A percentile compares a stretch with the other conserved stretches of the same genome.
phyloP scores from a whole-genome alignment of 2,329 filamentous ascomycete genomes.

The Aureobasidium sp. region DNA sequence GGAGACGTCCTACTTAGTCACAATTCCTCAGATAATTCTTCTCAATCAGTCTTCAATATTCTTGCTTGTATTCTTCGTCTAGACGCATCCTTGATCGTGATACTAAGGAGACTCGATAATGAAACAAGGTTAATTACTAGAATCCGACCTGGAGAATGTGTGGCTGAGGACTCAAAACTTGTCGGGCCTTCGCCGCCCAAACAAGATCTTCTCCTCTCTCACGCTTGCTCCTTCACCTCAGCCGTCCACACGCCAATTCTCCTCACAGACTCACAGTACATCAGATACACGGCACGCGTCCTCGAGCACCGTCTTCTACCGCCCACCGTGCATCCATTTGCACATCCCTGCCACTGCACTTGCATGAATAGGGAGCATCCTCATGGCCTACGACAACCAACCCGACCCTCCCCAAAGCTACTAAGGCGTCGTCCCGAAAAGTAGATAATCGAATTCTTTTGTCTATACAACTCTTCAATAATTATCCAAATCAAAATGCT shows the following conservation, averaged over 20 bases:
- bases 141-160: background rate
- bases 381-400: slow-evolving; percentile 2
- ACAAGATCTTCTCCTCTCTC: background rate
- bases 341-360: background rate
- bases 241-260: background rate
- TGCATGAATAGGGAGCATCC: slow-evolving; percentile 8
- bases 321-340: background rate
- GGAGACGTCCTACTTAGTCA: background rate
- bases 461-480: background rate
- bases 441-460: background rate
- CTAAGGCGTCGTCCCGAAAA: slow-evolving; percentile 13
- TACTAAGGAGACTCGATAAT: background rate
- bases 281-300: background rate
- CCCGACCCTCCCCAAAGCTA: slow-evolving; percentile 4
- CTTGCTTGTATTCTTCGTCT: too few relatives aligned
- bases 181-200: background rate
- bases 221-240: background rate
- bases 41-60: too few relatives aligned
- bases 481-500: background rate
- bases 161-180: background rate
- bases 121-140: background rate
- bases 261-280: background rate
- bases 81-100: too few relatives aligned
- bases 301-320: background rate
- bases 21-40: too few relatives aligned